Percentiles rank a stretch among this genome's conserved stretches.
Conservation (phyloP, 2,329 filamentous ascomycete genomes). For the Penicillium thymicola region DNA sequence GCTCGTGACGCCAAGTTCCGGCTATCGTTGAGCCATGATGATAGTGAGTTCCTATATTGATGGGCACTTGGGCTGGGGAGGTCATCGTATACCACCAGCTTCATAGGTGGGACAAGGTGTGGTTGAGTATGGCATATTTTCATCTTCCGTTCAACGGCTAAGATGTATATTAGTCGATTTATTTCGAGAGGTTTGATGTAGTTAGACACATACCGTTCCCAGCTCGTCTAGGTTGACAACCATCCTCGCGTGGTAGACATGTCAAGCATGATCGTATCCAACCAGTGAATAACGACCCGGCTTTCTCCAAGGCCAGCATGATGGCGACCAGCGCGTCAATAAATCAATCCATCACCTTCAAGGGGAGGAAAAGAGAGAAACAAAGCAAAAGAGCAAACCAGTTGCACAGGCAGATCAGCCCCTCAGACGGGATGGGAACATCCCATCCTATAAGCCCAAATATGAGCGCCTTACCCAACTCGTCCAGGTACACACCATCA, state of each 20-base stretch:
- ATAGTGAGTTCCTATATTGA: constrained; percentile 35
- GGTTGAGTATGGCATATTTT: constrained; percentile 46
- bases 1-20: constrained; percentile 38
- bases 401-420: constrained; percentile 2
- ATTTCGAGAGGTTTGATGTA: not conserved
- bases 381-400: constrained; percentile 5
- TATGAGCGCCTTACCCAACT: constrained; percentile 10
- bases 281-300: constrained; percentile 38
- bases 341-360: constrained; percentile 29
- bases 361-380: constrained; percentile 13
- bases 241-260: constrained; percentile 29
- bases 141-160: constrained; percentile 44
- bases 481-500: constrained; percentile 6
- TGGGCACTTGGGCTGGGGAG: constrained; percentile 34
- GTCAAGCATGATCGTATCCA: constrained; percentile 42
- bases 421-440: constrained; percentile 12
- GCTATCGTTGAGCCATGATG: constrained; percentile 41
- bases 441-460: constrained; percentile 6
- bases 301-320: constrained; percentile 37
- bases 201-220: constrained; percentile 7
- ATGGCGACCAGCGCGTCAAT: constrained; percentile 35
- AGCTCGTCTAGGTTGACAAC: constrained; percentile 19
- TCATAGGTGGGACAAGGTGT: constrained; percentile 47
- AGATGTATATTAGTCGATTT: constrained; percentile 17
- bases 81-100: constrained; percentile 42